phyloP scores from a whole-genome alignment of 257 asterid genomes.

The Ilex aquifolium region DNA sequence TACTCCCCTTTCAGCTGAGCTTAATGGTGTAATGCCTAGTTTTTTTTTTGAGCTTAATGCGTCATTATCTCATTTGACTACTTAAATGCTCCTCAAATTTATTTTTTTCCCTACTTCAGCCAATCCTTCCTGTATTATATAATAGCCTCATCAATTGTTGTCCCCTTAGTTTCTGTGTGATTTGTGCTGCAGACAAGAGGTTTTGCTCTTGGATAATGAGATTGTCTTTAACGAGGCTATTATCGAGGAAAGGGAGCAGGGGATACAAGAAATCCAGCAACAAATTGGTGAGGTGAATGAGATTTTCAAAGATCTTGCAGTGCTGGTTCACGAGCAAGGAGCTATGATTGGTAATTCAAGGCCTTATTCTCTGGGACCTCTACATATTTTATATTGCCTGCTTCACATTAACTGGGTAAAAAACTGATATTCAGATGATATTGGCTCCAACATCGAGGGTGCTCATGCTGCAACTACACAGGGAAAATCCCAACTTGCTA shows the following conservation, averaged over 20 bases:
- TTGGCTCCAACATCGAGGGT: conserved; percentile 74
- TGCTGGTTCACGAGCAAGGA: conserved; percentile 91
- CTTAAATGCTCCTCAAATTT: no score
- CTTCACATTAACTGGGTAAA: conserved; percentile 5
- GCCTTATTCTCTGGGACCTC: conserved; percentile 4
- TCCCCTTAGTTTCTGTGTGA: conserved; percentile 15
- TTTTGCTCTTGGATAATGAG: conserved; percentile 78
- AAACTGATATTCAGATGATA: conserved; percentile 46
- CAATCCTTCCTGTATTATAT: no score
- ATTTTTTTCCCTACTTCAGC: no score
- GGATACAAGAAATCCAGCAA: conserved; percentile 87
- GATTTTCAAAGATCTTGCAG: conserved; percentile 90
- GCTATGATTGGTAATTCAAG: conserved; percentile 63
- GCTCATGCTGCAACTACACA: conserved; percentile 84
- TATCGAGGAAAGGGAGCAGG: conserved; percentile 93
- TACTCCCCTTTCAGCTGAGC: no score
- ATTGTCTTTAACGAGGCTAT: conserved; percentile 87
- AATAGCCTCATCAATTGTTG: conserved; percentile 1
- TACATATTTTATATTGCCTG: not conserved
- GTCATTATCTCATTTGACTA: no score
- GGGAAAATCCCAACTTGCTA: conserved; percentile 72
- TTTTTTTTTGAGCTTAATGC: no score
- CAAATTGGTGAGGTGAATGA: conserved; percentile 96
- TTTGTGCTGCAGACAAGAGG: conserved; percentile 63
- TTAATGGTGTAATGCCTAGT: no score